These are phyloP conservation scores for Setaria viridis DNA, from an alignment of 202 grass and related monocot species.

Conservation along the genomic window DNA sequence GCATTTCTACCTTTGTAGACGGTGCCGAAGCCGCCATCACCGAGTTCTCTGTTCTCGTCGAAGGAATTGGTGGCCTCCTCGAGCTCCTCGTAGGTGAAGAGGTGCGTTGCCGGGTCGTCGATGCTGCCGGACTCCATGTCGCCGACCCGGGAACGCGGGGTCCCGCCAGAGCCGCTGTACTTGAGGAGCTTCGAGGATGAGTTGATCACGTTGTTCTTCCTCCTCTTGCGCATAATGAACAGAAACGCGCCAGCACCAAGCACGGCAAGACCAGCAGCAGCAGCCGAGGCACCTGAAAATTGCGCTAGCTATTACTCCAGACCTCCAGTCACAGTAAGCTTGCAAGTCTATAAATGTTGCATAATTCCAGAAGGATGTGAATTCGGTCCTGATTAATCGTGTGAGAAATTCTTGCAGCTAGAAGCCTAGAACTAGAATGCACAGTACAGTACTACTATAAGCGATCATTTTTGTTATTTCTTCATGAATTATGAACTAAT, in stretches of 20 bases:
- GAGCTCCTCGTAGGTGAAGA: conserved; percentile 85
- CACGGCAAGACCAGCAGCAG: background rate
- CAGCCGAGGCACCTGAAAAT: background rate
- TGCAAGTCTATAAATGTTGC: too few species aligned
- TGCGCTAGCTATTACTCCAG: background rate
- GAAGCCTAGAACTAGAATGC: too few species aligned
- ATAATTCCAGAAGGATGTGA: too few species aligned
- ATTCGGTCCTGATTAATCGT: background rate
- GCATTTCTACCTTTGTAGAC: conserved; percentile 82
- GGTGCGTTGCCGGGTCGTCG: conserved; percentile 48
- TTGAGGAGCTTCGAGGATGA: conserved; percentile 63
- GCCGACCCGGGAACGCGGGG: conserved; percentile 38
- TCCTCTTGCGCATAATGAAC: conserved; percentile 46
- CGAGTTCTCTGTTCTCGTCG: conserved; percentile 68
- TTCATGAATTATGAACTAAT: background rate
- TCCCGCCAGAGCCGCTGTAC: conserved; percentile 53
- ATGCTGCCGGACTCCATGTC: conserved; percentile 57
- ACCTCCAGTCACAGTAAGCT: background rate
- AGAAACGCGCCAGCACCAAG: background rate
- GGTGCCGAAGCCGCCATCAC: conserved; percentile 84
- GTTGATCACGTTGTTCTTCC: conserved; percentile 40
- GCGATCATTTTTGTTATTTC: background rate
- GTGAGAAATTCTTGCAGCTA: too few species aligned
- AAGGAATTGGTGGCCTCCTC: conserved; percentile 75
- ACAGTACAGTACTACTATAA: too few species aligned